Conservation (phyloP, 2,329 filamentous ascomycete species). For the Alternaria consortialis region DNA sequence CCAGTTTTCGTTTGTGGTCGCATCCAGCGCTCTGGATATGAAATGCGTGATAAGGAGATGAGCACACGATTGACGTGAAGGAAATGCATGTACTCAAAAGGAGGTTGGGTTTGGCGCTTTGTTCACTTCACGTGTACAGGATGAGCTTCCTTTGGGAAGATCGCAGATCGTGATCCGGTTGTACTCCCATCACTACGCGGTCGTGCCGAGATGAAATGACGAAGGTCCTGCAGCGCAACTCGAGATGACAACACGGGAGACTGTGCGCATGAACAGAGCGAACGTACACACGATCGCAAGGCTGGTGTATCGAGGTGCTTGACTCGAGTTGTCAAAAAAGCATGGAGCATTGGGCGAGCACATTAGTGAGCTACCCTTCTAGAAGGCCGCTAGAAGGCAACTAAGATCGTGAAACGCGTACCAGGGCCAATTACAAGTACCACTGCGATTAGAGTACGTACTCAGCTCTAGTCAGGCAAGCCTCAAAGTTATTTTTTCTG, state of each 20-base stretch:
- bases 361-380: constrained; percentile 30
- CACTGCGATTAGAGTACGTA: constrained; percentile 19
- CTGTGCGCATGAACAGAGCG: constrained; percentile 21
- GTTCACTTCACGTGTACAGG: constrained; percentile 12
- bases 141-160: constrained; percentile 4
- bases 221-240: constrained; percentile 6
- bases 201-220: constrained; percentile 17
- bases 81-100: constrained; percentile 15
- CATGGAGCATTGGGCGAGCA: constrained; percentile 41
- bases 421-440: constrained; percentile 23
- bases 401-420: constrained; percentile 40
- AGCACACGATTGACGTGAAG: constrained; percentile 19
- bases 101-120: constrained; percentile 5
- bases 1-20: constrained; percentile 23
- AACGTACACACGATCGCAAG: constrained; percentile 11
- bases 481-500: constrained; percentile 14
- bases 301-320: constrained; percentile 17
- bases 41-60: constrained; percentile 23
- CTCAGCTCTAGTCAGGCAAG: constrained; percentile 22
- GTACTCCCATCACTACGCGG: constrained; percentile 12
- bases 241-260: constrained; percentile 30
- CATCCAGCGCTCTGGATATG: constrained; percentile 27
- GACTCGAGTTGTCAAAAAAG: constrained; percentile 25
- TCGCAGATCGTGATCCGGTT: constrained; percentile 14
- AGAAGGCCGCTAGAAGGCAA: constrained; percentile 42